Conservation (phyloP, 176 grass and related monocot genomes). For the Carex littledalei region DNA sequence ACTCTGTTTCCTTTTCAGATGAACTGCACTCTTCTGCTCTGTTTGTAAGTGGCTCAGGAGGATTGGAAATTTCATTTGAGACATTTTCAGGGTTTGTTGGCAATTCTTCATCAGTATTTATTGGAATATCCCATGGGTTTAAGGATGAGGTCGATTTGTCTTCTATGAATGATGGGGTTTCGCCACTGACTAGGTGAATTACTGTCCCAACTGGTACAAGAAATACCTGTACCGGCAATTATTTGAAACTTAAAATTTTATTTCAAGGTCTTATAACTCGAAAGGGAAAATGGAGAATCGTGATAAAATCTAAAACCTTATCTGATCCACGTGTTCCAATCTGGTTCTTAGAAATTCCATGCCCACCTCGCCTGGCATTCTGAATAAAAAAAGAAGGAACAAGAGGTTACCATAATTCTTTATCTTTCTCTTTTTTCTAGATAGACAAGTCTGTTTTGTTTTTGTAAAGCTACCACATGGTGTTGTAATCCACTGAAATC, state of each 20-base stretch:
- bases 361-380: slow-evolving; percentile 56
- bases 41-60: slow-evolving; percentile 14
- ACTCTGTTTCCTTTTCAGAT: slow-evolving; percentile 8
- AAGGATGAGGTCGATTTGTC: slow-evolving; percentile 36
- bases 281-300: not conserved
- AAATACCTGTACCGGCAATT: slow-evolving; percentile 37
- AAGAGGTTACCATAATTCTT: not conserved
- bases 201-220: slow-evolving; percentile 86
- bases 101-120: slow-evolving; percentile 18
- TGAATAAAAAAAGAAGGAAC: slow-evolving; percentile 28
- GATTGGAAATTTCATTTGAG: not conserved
- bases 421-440: not conserved
- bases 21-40: not conserved
- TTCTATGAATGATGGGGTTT: slow-evolving; percentile 37
- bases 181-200: slow-evolving; percentile 75
- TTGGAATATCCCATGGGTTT: slow-evolving; percentile 72
- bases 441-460: not conserved
- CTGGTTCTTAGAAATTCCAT: slow-evolving; percentile 69
- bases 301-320: slow-evolving; percentile 32
- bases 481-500: slow-evolving; percentile 76
- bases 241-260: not conserved
- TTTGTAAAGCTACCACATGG: slow-evolving; percentile 45
- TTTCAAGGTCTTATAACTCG: not conserved
- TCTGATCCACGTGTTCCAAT: slow-evolving; percentile 58
- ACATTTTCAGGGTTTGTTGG: not conserved